These are phyloP conservation scores for Trypanosoma conorhini DNA, from an alignment of 208 protist species.

Conservation along the genomic window DNA sequence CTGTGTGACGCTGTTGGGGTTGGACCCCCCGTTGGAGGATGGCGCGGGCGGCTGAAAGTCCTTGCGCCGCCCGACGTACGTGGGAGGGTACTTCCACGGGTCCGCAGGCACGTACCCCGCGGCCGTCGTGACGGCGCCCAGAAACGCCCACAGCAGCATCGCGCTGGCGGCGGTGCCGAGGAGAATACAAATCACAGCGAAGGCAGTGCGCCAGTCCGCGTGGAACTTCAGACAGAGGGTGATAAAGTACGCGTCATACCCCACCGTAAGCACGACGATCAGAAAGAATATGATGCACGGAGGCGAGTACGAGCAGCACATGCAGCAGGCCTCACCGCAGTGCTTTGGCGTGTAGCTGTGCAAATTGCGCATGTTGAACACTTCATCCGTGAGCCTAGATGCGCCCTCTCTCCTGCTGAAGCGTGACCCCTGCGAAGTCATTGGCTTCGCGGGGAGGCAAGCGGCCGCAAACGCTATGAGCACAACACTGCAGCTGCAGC, in stretches of 20 bases:
- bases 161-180: slow-evolving; percentile 22
- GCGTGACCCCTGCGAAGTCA: not conserved
- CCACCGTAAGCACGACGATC: slow-evolving; percentile 33
- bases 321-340: slow-evolving; percentile 30
- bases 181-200: slow-evolving; percentile 44
- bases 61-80: slow-evolving; percentile 12
- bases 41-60: slow-evolving; percentile 19
- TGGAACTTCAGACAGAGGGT: slow-evolving; percentile 30
- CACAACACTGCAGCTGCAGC: not conserved
- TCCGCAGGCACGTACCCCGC: slow-evolving; percentile 58
- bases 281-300: slow-evolving; percentile 41
- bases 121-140: slow-evolving; percentile 41
- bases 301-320: slow-evolving; percentile 53
- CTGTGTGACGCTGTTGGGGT: slow-evolving; percentile 42
- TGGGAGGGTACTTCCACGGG: slow-evolving; percentile 48
- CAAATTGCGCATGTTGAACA: slow-evolving; percentile 12
- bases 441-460: not conserved
- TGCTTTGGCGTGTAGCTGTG: slow-evolving; percentile 32
- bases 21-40: slow-evolving; percentile 28
- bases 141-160: slow-evolving; percentile 45
- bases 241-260: slow-evolving; percentile 42
- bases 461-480: not conserved
- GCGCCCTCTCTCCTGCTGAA: not conserved
- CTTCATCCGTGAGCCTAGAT: not conserved
- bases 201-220: slow-evolving; percentile 39